phyloP scores from a whole-genome alignment of 352 stramenopile genomes.

The Phytophthora fragariaefolia region DNA sequence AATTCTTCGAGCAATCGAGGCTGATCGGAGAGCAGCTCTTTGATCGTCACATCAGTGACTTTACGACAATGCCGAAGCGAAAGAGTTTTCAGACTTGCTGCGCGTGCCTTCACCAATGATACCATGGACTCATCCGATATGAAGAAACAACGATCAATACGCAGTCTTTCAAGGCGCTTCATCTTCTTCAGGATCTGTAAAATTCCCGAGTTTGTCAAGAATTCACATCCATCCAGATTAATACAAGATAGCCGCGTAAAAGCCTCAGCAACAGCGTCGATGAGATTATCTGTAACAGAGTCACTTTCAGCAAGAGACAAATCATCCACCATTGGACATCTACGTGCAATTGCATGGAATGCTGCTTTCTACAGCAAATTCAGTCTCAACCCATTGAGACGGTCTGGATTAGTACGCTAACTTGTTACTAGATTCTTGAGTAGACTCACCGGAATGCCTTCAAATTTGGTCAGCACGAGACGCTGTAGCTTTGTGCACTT shows the following conservation, averaged over 20 bases:
- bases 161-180: conserved; percentile 41
- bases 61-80: conserved; percentile 50
- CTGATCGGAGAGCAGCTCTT: conserved; percentile 54
- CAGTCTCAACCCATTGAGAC: conserved; percentile 10
- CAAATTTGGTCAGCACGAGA: conserved; percentile 47
- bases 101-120: conserved; percentile 45
- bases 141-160: conserved; percentile 53
- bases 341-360: conserved; percentile 38
- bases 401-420: conserved; percentile 7
- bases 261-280: conserved; percentile 38
- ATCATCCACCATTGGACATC: conserved; percentile 35
- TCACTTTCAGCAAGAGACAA: conserved; percentile 56
- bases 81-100: conserved; percentile 40
- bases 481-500: conserved; percentile 46
- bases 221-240: conserved; percentile 52
- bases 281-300: conserved; percentile 59
- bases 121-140: conserved; percentile 53
- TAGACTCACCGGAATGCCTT: conserved; percentile 45
- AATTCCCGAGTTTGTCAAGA: conserved; percentile 66
- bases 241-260: conserved; percentile 53
- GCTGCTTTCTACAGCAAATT: conserved; percentile 55
- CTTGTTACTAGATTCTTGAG: not conserved
- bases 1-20: conserved; percentile 62
- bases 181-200: conserved; percentile 48
- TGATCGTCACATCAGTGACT: conserved; percentile 50